Conservation (phyloP, 108 stramenopile species). For the Cylindrotheca fusiformis region DNA sequence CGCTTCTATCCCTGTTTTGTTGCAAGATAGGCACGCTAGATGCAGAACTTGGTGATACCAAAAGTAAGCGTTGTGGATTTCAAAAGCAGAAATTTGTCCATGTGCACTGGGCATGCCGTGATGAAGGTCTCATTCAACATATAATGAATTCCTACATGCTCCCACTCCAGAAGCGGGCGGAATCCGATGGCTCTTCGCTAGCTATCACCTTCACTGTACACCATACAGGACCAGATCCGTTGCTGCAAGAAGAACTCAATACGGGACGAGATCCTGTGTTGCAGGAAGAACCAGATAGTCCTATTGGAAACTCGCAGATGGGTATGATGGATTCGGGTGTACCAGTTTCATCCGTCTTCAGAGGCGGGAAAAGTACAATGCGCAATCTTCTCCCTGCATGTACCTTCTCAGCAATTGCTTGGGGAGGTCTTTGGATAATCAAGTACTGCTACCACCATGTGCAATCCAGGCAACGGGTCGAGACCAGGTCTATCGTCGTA, state of each 20-base stretch:
- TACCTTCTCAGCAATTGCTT: not conserved
- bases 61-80: not conserved
- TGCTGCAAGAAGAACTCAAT: too few relatives aligned
- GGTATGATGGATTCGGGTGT: too few relatives aligned
- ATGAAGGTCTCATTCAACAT: conserved; percentile 1
- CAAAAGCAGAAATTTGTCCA: not conserved
- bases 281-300: too few relatives aligned
- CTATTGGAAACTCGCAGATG: too few relatives aligned
- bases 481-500: not conserved
- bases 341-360: not conserved
- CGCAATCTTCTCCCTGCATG: not conserved
- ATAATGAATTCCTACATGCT: not conserved
- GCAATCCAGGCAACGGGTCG: not conserved
- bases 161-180: not conserved
- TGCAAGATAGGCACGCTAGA: not conserved
- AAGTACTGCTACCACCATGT: not conserved
- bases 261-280: too few relatives aligned
- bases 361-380: not conserved
- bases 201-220: too few relatives aligned
- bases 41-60: not conserved
- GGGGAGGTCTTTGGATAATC: not conserved
- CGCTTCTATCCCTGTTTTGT: not conserved
- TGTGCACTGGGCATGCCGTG: conserved; percentile 10
- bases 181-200: too few relatives aligned
- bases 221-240: too few relatives aligned